Conservation (phyloP, 2,329 filamentous ascomycete species). For the Talaromyces funiculosus region DNA sequence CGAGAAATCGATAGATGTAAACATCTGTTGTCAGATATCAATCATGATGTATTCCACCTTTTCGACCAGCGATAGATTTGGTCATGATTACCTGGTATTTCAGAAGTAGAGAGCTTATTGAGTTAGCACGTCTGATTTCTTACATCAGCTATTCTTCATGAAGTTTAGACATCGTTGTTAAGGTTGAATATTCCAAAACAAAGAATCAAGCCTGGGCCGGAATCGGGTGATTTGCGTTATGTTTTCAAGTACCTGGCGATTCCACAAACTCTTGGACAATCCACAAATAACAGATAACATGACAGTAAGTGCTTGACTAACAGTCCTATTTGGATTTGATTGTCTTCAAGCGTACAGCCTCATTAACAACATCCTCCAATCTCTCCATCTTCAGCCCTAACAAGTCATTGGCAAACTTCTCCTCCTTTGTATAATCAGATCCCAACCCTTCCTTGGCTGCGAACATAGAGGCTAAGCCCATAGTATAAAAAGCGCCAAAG, state of each 20-base stretch:
- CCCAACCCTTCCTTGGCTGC: background rate
- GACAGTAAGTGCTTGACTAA: no score
- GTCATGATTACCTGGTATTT: background rate
- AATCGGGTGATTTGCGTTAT: background rate
- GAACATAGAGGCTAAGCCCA: background rate
- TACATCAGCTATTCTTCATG: no score
- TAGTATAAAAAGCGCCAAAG: slow-evolving; percentile 19
- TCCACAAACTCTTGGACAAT: background rate
- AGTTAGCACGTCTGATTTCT: no score
- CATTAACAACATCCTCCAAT: background rate
- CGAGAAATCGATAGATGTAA: background rate
- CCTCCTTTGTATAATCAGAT: slow-evolving; percentile 11
- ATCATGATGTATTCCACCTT: background rate
- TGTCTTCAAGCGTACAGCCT: background rate
- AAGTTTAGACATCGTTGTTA: no score
- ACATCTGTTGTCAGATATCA: background rate
- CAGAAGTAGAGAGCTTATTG: background rate
- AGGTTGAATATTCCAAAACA: background rate
- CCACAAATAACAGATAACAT: no score
- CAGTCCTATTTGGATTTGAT: no score
- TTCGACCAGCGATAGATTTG: background rate
- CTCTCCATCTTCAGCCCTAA: slow-evolving; percentile 21
- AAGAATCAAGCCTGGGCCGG: background rate
- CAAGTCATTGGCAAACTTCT: slow-evolving; percentile 19
- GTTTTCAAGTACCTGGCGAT: no score